phyloP scores from a whole-genome alignment of 1,284 basidiomycete species.

The Kalmanozyma brasiliensis region DNA sequence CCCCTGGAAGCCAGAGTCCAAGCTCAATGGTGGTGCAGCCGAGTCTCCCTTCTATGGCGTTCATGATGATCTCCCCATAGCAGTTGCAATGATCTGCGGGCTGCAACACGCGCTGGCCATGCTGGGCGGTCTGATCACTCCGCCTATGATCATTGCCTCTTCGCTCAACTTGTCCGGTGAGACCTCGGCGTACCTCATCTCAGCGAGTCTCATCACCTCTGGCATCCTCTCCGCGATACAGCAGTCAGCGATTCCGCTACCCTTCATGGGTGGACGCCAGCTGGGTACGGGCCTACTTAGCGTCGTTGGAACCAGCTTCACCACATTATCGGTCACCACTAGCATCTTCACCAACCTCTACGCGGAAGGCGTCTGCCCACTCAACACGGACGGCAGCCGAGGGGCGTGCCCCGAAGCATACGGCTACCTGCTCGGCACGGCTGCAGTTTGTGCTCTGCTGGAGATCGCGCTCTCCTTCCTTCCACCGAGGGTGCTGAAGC shows the following conservation, averaged over 20 bases:
- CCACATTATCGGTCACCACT: slow-evolving; percentile 80
- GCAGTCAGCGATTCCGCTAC: slow-evolving; percentile 77
- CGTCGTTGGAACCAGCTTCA: slow-evolving; percentile 86
- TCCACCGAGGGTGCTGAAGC: slow-evolving; percentile 73
- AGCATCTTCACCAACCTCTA: slow-evolving; percentile 78
- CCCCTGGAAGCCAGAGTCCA: slow-evolving; percentile 47
- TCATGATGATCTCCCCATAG: slow-evolving; percentile 54
- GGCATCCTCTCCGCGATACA: slow-evolving; percentile 80
- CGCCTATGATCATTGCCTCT: slow-evolving; percentile 76
- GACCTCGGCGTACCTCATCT: slow-evolving; percentile 81
- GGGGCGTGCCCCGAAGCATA: slow-evolving; percentile 72
- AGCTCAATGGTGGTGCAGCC: slow-evolving; percentile 17
- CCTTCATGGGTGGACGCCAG: slow-evolving; percentile 72
- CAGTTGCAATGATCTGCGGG: slow-evolving; percentile 51
- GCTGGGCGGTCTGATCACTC: slow-evolving; percentile 80
- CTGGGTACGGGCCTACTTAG: slow-evolving; percentile 82
- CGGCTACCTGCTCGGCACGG: slow-evolving; percentile 74
- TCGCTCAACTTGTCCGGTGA: slow-evolving; percentile 62
- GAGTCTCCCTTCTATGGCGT: slow-evolving; percentile 59
- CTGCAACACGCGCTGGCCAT: slow-evolving; percentile 83
- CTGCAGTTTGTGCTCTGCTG: slow-evolving; percentile 81
- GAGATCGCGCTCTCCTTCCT: slow-evolving; percentile 83
- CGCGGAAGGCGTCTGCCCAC: slow-evolving; percentile 79
- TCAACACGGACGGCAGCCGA: slow-evolving; percentile 75
- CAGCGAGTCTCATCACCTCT: slow-evolving; percentile 77